Evolutionary conservation across 805 yeast genomes (phyloP), one percentile per base, ranked within the genome.

Genomic region (Starmera caribaea): DNA sequence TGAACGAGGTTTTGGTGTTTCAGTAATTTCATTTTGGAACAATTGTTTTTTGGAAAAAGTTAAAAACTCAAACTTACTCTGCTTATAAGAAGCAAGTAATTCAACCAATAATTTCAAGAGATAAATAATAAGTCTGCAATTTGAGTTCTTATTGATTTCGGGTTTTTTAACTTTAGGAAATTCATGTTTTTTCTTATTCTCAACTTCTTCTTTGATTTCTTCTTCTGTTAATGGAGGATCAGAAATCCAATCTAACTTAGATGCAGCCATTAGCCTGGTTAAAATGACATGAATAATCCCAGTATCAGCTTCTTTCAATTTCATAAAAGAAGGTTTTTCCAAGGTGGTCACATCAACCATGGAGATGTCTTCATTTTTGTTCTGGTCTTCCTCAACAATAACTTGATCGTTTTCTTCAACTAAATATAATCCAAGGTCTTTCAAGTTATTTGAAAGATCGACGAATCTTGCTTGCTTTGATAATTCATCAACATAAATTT

Each of bases 51-150:
- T 81, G 2, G 90, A 77, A 48, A 75, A 89, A 0, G 90, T 79
- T 41, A 88, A 62, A 50, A 89, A 82, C 50, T 88, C 96, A 37
- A 83, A 69, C 55, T 89, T 89, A 38, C 88, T 75, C 45, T 79
- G 80, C 45, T 79, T 81, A 55, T 88, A 89, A 2, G 96, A 83
- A 2, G 79, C 74, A 8, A 89, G 58, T 8, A 87, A 60, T 48
- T 89, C 97, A 0, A 79, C 70, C 32, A 88, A 58, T 0, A 76
- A 61, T 47, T 79, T 84, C 32, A 89, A 60, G 36, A 89, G 58
- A 55, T 80, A 88, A 34, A 80, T 71, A 42, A 78, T 75, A 49
- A 83, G 80, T 0, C 79, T 69, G 57, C 80, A 84, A 27, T 73
- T 68, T 8, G 67, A 62, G 52, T 82, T 83, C 41, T 63, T 68